These are phyloP conservation scores for Microsporum audouinii DNA, from an alignment of 2,329 filamentous ascomycete genomes.

Conservation along the genomic window DNA sequence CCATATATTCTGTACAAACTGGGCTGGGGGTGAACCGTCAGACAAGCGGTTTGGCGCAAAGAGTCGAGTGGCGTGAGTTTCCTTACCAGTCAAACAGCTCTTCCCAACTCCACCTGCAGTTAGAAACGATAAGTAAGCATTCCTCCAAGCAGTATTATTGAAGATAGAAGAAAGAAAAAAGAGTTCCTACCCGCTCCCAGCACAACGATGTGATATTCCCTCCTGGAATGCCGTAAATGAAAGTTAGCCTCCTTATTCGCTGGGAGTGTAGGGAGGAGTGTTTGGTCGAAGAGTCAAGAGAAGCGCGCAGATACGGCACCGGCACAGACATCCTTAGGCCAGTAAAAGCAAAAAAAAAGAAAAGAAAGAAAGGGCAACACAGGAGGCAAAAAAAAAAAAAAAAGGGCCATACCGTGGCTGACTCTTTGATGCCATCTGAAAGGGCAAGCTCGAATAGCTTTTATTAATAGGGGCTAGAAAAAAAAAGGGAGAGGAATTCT, in stretches of 20 bases:
- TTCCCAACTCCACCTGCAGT: slow-evolving; percentile 72
- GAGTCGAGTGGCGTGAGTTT: background rate
- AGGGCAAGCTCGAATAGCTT: background rate
- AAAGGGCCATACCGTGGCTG: slow-evolving; percentile 10
- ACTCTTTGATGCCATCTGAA: slow-evolving; percentile 9
- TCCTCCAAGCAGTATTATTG: background rate
- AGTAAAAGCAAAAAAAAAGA: background rate
- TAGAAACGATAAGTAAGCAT: background rate
- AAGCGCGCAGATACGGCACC: background rate
- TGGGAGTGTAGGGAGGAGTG: background rate
- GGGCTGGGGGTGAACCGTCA: slow-evolving; percentile 44
- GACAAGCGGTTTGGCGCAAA: background rate
- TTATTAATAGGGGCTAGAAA: background rate
- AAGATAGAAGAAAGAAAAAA: background rate
- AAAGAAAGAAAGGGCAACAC: background rate
- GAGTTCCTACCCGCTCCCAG: slow-evolving; percentile 57
- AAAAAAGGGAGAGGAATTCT: background rate
- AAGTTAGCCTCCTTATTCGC: slow-evolving; percentile 10
- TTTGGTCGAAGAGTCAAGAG: background rate
- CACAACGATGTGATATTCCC: slow-evolving; percentile 74
- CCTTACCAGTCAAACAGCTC: slow-evolving; percentile 75
- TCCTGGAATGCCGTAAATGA: slow-evolving; percentile 28
- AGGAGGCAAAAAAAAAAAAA: background rate
- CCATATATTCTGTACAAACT: slow-evolving; percentile 91
- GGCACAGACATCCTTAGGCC: background rate